phyloP scores from a whole-genome alignment of 2,329 filamentous ascomycete genomes.

The Thermothelomyces thermophilus region DNA sequence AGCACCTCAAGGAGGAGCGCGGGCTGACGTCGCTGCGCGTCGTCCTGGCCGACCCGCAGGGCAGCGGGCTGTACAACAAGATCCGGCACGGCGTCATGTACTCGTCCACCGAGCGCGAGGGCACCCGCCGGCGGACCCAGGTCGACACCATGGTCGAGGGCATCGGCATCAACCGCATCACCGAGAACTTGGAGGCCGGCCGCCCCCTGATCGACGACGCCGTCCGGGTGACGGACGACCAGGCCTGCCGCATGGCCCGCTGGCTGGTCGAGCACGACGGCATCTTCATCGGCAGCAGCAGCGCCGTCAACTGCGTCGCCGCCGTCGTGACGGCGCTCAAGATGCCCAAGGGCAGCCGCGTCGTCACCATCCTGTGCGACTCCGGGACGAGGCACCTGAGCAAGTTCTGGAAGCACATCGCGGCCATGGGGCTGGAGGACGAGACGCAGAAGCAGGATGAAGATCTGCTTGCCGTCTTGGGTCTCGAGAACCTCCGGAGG shows the following conservation, averaged over 20 bases:
- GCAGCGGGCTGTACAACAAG: slow-evolving; percentile 87
- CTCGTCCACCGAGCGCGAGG: slow-evolving; percentile 78
- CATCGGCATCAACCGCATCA: slow-evolving; percentile 92
- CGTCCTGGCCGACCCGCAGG: slow-evolving; percentile 88
- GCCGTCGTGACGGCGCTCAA: slow-evolving; percentile 62
- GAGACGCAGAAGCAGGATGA: slow-evolving; percentile 39
- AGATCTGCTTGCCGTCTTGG: slow-evolving; percentile 46
- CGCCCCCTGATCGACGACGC: slow-evolving; percentile 84
- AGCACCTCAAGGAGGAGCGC: slow-evolving; percentile 67
- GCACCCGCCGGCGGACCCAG: slow-evolving; percentile 80
- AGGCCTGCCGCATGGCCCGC: slow-evolving; percentile 88
- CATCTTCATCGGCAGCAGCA: slow-evolving; percentile 89
- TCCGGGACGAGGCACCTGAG: slow-evolving; percentile 75
- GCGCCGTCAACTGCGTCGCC: slow-evolving; percentile 90
- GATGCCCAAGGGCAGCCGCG: slow-evolving; percentile 53
- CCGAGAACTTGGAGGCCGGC: slow-evolving; percentile 84
- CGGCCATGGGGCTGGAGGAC: slow-evolving; percentile 58
- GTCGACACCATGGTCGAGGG: slow-evolving; percentile 96
- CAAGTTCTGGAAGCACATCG: slow-evolving; percentile 76
- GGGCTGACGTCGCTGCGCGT: slow-evolving; percentile 56
- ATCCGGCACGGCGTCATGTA: slow-evolving; percentile 96
- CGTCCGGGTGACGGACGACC: slow-evolving; percentile 77
- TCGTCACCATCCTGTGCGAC: slow-evolving; percentile 83
- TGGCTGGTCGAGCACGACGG: slow-evolving; percentile 96
- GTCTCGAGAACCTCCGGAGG: slow-evolving; percentile 31